A percentile compares a stretch with the other conserved stretches of the same genome.
Evolutionary conservation across 129 eudicot genomes (phyloP).

Genomic region (Daucus carota): DH1_v3.0 NC_030383.2:59853501-59854000

Average conservation of each 20-base stretch:
- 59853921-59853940: constrained; percentile 73
- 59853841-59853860: constrained; percentile 72
- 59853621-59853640: not conserved
- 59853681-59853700: not conserved
- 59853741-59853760: not conserved
- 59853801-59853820: constrained; percentile 55
- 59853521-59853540: not conserved
- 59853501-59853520: too few relatives aligned
- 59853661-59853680: not conserved
- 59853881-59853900: constrained; percentile 74
- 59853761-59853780: not conserved
- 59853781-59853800: not conserved
- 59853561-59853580: not conserved
- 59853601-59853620: not conserved
- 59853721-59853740: not conserved
- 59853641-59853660: not conserved
- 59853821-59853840: constrained; percentile 61
- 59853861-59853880: constrained; percentile 77
- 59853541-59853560: not conserved
- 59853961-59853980: constrained; percentile 79
- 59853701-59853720: not conserved
- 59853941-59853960: constrained; percentile 72
- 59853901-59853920: constrained; percentile 43
- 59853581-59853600: not conserved
- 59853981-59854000: constrained; percentile 84